These are phyloP conservation scores for Mucor irregularis DNA, from an alignment of 371 early-diverging fungal genomes.

Conservation along the genomic window DNA sequence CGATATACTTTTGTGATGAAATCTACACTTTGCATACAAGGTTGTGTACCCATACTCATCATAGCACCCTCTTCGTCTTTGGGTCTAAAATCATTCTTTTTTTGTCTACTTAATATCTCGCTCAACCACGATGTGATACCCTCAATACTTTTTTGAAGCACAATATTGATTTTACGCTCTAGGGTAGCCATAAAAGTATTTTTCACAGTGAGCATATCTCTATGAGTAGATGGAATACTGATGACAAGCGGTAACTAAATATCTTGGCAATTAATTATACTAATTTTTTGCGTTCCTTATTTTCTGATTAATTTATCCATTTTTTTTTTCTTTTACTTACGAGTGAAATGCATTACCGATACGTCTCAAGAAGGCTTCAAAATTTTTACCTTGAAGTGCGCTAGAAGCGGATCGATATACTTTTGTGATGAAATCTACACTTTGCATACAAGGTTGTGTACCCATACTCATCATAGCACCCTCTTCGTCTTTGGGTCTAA, in stretches of 20 bases:
- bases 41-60: slow-evolving; percentile 74
- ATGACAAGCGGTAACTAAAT: slow-evolving; percentile 76
- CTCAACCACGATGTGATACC: slow-evolving; percentile 57
- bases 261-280: background rate
- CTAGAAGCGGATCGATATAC: slow-evolving; percentile 59
- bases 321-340: slow-evolving; percentile 2
- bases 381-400: slow-evolving; percentile 78
- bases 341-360: slow-evolving; percentile 81
- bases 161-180: slow-evolving; percentile 75
- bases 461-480: slow-evolving; percentile 71
- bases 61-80: slow-evolving; percentile 81
- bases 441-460: slow-evolving; percentile 75
- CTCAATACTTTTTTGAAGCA: slow-evolving; percentile 80
- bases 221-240: slow-evolving; percentile 77
- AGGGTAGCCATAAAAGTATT: slow-evolving; percentile 82
- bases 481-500: slow-evolving; percentile 85
- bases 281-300: no score
- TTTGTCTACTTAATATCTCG: slow-evolving; percentile 64
- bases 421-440: slow-evolving; percentile 67
- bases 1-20: slow-evolving; percentile 64
- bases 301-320: no score
- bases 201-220: slow-evolving; percentile 81
- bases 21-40: slow-evolving; percentile 73
- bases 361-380: slow-evolving; percentile 73
- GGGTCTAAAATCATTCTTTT: slow-evolving; percentile 76